Base-by-base conservation (phyloP, 23 red algal genomes). In the Pyropia haitanensis region DNA sequence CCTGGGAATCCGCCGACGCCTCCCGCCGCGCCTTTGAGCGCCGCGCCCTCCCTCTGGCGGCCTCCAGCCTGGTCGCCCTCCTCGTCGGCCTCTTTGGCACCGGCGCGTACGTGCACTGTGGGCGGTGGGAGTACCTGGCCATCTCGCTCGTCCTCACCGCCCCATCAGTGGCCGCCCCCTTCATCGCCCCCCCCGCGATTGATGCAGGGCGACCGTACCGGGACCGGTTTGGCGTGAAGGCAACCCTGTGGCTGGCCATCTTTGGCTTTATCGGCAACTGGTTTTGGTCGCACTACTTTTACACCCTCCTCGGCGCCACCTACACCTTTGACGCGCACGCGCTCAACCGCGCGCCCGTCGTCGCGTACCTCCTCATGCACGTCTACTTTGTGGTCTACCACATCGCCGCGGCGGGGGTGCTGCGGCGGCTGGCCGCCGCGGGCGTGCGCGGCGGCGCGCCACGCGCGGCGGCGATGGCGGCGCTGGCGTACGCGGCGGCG, bases 281-380 rank as follows among this genome's bases (percentile, higher is more conserved):
- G 55, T 90, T 97, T 34, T 97, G 93, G 93, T 91, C 93, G 3
- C 93, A 97, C 80, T 97, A 97, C 61, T 97, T 97, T 67, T 97
- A 97, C 60, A 16, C 52, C 17, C 61, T 97, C 19, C 67, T 97
- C 13, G 93, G 93, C 18, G 93, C 93, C 0, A 39, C 62, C 20
- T 97, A 97, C 71, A 69, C 78, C 48, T 97, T 97, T 56, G 83
- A 88, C 31, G 73, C 77, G 16, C 86, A 85, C 39, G 70, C 72
- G 5, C 29, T 89, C 66, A 97, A 97, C 56, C 67, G 79, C 60
- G 93, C 90, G n/a, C 93, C 93, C 1, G 18, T 89, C 2, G 68
- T 84, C 30, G 79, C 72, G 26, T 97, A 80, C 34, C 71, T 84
- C 1, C 70, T 63, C 27, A 97, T 85, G 19, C 88, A 86, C 68